Conservation (phyloP, 306 rosid species). For the Albizia julibrissin region DNA sequence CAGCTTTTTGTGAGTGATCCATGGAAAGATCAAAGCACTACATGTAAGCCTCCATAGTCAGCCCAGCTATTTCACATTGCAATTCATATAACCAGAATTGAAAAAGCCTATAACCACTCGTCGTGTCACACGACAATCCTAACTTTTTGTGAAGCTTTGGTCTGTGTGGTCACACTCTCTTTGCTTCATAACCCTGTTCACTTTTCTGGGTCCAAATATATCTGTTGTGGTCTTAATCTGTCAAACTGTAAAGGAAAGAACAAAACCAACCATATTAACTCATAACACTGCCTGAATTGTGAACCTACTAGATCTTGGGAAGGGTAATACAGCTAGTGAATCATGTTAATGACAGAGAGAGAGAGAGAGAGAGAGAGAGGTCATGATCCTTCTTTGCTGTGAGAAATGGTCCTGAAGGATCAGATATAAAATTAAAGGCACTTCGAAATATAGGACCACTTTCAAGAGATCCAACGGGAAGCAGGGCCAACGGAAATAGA, state of each 20-base stretch:
- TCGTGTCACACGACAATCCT: constrained; percentile 12
- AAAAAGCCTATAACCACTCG: constrained; percentile 25
- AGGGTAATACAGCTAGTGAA: neutral
- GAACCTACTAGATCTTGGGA: neutral
- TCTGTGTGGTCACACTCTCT: neutral
- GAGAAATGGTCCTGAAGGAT: constrained; percentile 43
- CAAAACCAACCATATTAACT: neutral
- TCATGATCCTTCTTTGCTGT: constrained; percentile 40
- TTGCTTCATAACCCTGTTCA: neutral
- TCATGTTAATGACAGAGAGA: neutral
- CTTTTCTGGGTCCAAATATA: constrained; percentile 14
- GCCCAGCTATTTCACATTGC: constrained; percentile 6
- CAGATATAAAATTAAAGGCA: neutral
- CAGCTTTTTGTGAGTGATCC: constrained; percentile 10
- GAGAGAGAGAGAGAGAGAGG: constrained; percentile 18
- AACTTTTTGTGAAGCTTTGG: constrained; percentile 21
- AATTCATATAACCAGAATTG: constrained; percentile 11
- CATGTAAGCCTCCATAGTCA: neutral
- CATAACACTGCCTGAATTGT: neutral
- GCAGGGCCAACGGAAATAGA: constrained; percentile 35
- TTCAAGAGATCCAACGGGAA: constrained; percentile 32
- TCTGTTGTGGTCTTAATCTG: neutral
- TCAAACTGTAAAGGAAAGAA: neutral
- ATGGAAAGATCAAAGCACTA: neutral
- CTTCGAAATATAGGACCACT: constrained; percentile 38